Evolutionary conservation across 805 yeast species (phyloP).

Genomic region (Saccharomycopsis fibuligera): DNA sequence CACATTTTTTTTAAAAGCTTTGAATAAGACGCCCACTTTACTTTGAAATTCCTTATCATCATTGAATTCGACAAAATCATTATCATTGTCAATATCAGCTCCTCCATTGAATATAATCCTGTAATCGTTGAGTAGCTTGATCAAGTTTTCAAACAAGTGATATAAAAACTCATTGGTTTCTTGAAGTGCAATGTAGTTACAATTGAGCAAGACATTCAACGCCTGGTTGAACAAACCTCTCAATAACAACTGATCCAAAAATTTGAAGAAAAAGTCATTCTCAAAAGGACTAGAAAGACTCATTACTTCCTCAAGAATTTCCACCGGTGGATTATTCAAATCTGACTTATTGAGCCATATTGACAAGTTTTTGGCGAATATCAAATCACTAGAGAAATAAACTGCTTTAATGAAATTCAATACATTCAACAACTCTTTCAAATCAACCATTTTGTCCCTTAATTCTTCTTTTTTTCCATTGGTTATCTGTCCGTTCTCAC

Average conservation of each 20-base stretch:
- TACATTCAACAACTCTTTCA: constrained; percentile 44
- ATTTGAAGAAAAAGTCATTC: constrained; percentile 57
- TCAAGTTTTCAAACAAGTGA: constrained; percentile 20
- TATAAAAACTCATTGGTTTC: neutral
- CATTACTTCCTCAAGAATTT: constrained; percentile 40
- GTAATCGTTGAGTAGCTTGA: constrained; percentile 22
- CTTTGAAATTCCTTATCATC: neutral
- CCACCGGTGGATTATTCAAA: constrained; percentile 50
- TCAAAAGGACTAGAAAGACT: constrained; percentile 38
- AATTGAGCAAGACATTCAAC: constrained; percentile 37
- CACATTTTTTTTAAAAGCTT: constrained; percentile 11
- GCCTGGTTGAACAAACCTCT: constrained; percentile 62
- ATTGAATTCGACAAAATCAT: neutral
- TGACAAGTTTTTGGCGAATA: constrained; percentile 38
- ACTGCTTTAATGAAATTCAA: constrained; percentile 53
- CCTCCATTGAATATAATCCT: constrained; percentile 4
- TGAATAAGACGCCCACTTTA: neutral
- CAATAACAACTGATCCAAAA: constrained; percentile 46
- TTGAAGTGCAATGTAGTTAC: constrained; percentile 37
- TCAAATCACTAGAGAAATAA: constrained; percentile 37
- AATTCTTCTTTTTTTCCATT: neutral
- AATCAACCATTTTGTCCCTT: constrained; percentile 28
- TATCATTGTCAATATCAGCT: neutral
- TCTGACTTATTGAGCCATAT: constrained; percentile 69
- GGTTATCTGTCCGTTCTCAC: neutral